These are phyloP conservation scores for Pseudevernia furfuracea DNA, from an alignment of 495 filamentous ascomycete genomes.

Conservation along the genomic window DNA sequence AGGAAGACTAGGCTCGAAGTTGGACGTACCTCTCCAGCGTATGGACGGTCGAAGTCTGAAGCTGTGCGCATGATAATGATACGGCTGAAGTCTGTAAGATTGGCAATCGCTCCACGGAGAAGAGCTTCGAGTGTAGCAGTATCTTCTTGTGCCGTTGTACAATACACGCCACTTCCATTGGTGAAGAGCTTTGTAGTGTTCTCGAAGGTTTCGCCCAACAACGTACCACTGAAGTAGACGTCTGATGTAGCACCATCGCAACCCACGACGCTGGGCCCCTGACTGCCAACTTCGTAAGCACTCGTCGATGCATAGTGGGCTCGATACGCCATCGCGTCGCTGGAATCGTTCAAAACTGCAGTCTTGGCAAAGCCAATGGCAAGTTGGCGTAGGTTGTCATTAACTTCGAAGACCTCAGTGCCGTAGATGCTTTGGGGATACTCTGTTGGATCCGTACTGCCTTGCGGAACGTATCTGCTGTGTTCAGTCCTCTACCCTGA, in stretches of 20 bases:
- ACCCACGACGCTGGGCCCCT: conserved; percentile 49
- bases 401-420: conserved; percentile 71
- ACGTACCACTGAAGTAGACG: conserved; percentile 59
- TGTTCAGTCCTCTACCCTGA: background rate
- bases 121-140: conserved; percentile 64
- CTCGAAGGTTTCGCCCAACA: conserved; percentile 56
- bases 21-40: conserved; percentile 39
- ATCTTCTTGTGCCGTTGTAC: conserved; percentile 67
- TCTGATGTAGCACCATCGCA: conserved; percentile 66
- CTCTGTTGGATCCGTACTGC: conserved; percentile 43
- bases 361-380: conserved; percentile 49
- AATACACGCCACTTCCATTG: conserved; percentile 61
- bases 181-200: conserved; percentile 59
- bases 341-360: conserved; percentile 50
- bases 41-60: conserved; percentile 64
- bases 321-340: conserved; percentile 49
- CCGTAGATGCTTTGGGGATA: conserved; percentile 63
- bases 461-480: conserved; percentile 53
- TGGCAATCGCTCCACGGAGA: conserved; percentile 47
- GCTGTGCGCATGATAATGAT: conserved; percentile 69
- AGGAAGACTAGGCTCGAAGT: background rate
- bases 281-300: conserved; percentile 44
- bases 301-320: conserved; percentile 44
- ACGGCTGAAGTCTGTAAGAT: conserved; percentile 56
- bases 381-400: conserved; percentile 49